phyloP scores from a whole-genome alignment of 140 eudicot species.

The Cichorium intybus region DNA sequence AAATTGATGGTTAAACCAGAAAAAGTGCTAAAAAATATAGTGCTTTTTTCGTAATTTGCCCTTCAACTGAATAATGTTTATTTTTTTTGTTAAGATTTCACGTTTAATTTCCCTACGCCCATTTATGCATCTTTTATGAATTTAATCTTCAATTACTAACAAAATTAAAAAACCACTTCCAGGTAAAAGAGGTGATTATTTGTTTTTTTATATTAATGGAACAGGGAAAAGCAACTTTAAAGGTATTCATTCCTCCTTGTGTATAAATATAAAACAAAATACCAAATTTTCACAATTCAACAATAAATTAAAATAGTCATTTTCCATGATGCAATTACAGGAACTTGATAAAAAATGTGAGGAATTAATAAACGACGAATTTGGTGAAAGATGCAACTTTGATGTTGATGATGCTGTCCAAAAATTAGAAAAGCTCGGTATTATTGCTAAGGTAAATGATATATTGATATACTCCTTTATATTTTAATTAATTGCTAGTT shows the following conservation, averaged over 20 bases:
- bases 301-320: slow-evolving; percentile 3
- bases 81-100: too few relatives aligned
- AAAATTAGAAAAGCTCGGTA: slow-evolving; percentile 81
- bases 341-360: slow-evolving; percentile 83
- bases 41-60: too few relatives aligned
- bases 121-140: background rate
- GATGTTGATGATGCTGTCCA: slow-evolving; percentile 91
- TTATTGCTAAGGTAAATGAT: slow-evolving; percentile 85
- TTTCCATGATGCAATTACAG: slow-evolving; percentile 28
- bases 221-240: slow-evolving; percentile 85
- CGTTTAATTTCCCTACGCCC: too few relatives aligned
- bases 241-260: slow-evolving; percentile 47
- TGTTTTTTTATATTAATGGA: slow-evolving; percentile 92
- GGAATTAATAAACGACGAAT: slow-evolving; percentile 77
- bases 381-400: slow-evolving; percentile 77
- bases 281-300: background rate
- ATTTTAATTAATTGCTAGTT: background rate
- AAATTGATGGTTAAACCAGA: too few relatives aligned
- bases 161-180: slow-evolving; percentile 9
- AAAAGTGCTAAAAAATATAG: too few relatives aligned
- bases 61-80: too few relatives aligned
- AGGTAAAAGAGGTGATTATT: slow-evolving; percentile 92
- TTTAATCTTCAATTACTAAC: background rate
- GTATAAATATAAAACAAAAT: background rate
- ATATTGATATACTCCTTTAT: too few relatives aligned